A percentile compares a stretch with the other conserved stretches of the same genome.
phyloP scores from a whole-genome alignment of 768 basidiomycete genomes.

The Pholiota molesta region DNA sequence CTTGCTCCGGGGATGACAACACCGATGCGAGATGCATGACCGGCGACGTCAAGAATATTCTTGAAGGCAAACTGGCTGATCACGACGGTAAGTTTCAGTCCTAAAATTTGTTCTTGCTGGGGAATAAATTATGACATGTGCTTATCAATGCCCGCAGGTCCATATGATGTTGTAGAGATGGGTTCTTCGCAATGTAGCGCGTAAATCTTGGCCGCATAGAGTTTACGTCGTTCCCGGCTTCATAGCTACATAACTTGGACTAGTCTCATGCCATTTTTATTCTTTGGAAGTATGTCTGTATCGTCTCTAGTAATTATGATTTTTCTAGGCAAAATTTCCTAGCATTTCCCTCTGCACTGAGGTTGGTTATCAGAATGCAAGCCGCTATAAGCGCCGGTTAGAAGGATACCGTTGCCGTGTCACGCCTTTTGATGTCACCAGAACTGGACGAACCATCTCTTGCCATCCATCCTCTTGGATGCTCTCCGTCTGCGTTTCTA shows the following conservation, averaged over 20 bases:
- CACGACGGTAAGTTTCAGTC: conserved; percentile 43
- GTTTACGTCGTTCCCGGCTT: too few species aligned
- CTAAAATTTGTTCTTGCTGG: background rate
- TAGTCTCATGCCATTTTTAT: too few species aligned
- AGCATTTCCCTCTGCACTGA: too few species aligned
- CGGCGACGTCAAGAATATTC: conserved; percentile 56
- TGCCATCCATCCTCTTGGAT: too few species aligned
- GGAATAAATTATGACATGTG: background rate
- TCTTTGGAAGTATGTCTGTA: background rate
- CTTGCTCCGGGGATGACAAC: conserved; percentile 70
- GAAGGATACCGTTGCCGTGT: too few species aligned
- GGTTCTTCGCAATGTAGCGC: conserved; percentile 3
- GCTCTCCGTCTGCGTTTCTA: too few species aligned
- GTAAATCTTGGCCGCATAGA: background rate
- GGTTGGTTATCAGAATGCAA: too few species aligned
- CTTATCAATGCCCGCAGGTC: background rate
- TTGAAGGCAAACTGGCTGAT: conserved; percentile 42
- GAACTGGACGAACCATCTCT: too few species aligned
- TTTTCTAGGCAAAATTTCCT: too few species aligned
- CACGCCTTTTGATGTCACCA: too few species aligned
- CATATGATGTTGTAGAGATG: conserved; percentile 10
- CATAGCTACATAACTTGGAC: too few species aligned
- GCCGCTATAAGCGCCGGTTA: too few species aligned
- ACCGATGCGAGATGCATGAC: conserved; percentile 49
- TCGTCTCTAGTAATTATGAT: background rate